Percentiles rank a stretch among this genome's conserved stretches.
Conservation (phyloP, 1,284 basidiomycete genomes). For the Neolentinus lepideus region DNA sequence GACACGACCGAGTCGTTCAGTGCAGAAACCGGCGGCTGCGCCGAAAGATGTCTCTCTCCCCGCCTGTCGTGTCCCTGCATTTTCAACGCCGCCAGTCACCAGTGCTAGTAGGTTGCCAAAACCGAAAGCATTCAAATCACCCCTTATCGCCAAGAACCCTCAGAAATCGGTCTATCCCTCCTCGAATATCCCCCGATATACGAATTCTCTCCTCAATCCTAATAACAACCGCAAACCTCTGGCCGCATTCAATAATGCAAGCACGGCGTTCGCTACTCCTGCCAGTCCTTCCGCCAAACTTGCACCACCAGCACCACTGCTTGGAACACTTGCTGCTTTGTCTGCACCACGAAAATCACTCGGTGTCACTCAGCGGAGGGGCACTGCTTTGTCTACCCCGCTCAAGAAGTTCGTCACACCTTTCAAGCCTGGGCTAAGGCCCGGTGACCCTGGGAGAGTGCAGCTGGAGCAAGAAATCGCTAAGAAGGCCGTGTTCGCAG, state of each 20-base stretch:
- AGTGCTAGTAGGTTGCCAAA: slow-evolving; percentile 1
- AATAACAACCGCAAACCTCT: slow-evolving; percentile 8
- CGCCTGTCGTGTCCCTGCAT: too few relatives aligned
- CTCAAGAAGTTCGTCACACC: slow-evolving; percentile 49
- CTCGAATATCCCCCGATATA: slow-evolving; percentile 1
- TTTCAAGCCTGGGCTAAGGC: slow-evolving; percentile 55
- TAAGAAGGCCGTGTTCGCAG: slow-evolving; percentile 3
- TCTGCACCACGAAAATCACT: slow-evolving; percentile 16
- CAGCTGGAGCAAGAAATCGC: slow-evolving; percentile 20
- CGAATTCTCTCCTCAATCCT: slow-evolving; percentile 26
- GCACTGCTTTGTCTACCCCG: slow-evolving; percentile 1
- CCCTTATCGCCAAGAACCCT: slow-evolving; percentile 22
- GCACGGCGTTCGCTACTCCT: slow-evolving; percentile 5
- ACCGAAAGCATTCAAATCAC: slow-evolving; percentile 52
- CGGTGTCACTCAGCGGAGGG: slow-evolving; percentile 26
- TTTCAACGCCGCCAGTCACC: not conserved
- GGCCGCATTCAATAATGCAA: not conserved
- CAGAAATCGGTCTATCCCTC: not conserved
- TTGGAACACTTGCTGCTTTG: slow-evolving; percentile 13
- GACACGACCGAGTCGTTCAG: not conserved
- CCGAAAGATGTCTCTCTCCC: too few relatives aligned
- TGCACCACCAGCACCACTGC: slow-evolving; percentile 14
- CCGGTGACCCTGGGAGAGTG: slow-evolving; percentile 42
- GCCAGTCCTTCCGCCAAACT: not conserved
- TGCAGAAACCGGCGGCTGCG: not conserved